A percentile compares a stretch with the other conserved stretches of the same genome.
Evolutionary conservation across 1,139 yeast genomes (phyloP).

Genomic region (Yamadazyma atmosphaerica): DNA sequence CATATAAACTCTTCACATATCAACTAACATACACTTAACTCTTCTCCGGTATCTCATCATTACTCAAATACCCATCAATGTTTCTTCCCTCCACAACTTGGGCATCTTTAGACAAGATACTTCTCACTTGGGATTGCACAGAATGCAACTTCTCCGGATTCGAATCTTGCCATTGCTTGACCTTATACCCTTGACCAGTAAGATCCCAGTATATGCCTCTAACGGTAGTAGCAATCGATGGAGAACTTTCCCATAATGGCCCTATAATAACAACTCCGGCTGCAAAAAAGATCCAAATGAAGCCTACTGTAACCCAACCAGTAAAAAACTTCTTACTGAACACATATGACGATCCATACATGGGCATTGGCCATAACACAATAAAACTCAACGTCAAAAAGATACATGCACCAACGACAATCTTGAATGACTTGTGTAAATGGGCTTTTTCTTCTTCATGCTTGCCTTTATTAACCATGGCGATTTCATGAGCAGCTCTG

Average conservation of each 20-base stretch:
- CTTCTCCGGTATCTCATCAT: too few relatives aligned
- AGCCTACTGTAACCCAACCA: conserved; percentile 78
- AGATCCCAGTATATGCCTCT: conserved; percentile 86
- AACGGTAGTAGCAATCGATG: conserved; percentile 57
- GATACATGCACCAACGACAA: conserved; percentile 56
- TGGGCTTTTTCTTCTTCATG: conserved; percentile 38
- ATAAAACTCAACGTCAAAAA: conserved; percentile 60
- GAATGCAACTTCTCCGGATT: conserved; percentile 73
- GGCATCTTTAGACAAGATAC: conserved; percentile 25
- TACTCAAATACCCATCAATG: conserved; percentile 27
- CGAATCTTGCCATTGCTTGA: conserved; percentile 68
- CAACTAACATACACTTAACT: too few relatives aligned
- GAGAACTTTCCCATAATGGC: conserved; percentile 69
- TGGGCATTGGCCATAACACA: conserved; percentile 85
- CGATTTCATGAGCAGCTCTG: conserved; percentile 46
- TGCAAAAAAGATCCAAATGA: conserved; percentile 68
- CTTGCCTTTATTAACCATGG: conserved; percentile 31
- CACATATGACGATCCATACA: conserved; percentile 74
- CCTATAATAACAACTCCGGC: conserved; percentile 56
- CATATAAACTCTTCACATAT: too few relatives aligned
- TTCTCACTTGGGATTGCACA: conserved; percentile 57
- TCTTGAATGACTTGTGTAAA: conserved; percentile 52
- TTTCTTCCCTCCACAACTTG: conserved; percentile 31
- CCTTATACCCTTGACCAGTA: conserved; percentile 70
- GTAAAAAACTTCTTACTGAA: conserved; percentile 74